Percentiles rank a stretch among this genome's conserved stretches.
These are phyloP conservation scores for Collybia sp. DNA, from an alignment of 768 basidiomycete species.

Conservation along the genomic window DNA sequence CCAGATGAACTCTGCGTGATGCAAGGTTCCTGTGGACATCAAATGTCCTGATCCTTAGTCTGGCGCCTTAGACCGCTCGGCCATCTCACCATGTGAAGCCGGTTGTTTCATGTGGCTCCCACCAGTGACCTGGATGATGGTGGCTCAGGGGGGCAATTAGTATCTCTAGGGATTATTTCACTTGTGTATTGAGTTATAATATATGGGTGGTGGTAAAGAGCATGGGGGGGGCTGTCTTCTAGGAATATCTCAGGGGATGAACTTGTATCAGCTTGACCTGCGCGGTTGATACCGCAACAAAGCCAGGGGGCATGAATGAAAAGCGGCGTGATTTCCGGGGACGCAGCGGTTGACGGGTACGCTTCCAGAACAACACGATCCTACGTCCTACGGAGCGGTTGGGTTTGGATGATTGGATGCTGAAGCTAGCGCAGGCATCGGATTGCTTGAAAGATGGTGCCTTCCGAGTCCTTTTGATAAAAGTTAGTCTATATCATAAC, in stretches of 20 bases:
- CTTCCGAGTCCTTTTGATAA: not conserved
- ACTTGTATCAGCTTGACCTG: not conserved
- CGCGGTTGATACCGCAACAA: constrained; percentile 11
- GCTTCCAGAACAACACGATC: constrained; percentile 26
- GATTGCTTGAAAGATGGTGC: not conserved
- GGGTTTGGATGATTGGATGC: not conserved
- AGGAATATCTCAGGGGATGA: not conserved
- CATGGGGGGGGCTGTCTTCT: no score
- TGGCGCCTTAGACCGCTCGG: constrained; percentile 90
- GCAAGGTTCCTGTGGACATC: constrained; percentile 10
- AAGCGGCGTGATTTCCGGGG: constrained; percentile 20
- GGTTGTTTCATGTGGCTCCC: no score
- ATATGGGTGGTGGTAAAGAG: no score
- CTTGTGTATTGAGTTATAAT: no score
- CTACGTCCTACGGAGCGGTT: constrained; percentile 16
- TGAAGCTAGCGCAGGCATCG: not conserved
- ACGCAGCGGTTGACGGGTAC: constrained; percentile 14
- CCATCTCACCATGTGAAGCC: constrained; percentile 46
- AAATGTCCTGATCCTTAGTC: constrained; percentile 54
- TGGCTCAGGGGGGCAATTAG: no score
- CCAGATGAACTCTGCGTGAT: constrained; percentile 15
- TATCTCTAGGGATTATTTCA: no score
- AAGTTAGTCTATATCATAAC: no score
- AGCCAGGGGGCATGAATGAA: constrained; percentile 30
- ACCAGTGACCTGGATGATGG: no score